phyloP scores from a whole-genome alignment of 2,329 filamentous ascomycete species.

The Aspergillus tamarii region DNA sequence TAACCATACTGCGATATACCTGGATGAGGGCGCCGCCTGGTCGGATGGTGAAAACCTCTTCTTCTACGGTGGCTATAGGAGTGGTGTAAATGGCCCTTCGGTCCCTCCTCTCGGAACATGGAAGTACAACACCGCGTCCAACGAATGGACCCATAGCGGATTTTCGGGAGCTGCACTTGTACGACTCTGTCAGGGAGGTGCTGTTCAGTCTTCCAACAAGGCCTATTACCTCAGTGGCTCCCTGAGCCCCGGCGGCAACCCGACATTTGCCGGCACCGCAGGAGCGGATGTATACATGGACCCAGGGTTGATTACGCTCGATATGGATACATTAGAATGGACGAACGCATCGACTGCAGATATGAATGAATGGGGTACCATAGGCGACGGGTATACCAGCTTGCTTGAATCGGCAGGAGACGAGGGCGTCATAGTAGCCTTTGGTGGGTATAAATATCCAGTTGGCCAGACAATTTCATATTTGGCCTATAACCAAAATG shows the following conservation, averaged over 20 bases:
- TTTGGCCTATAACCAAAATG: conserved; percentile 4
- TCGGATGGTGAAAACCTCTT: conserved; percentile 9
- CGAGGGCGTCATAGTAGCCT: conserved; percentile 10
- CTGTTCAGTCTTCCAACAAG: conserved; percentile 6
- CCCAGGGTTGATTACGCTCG: conserved; percentile 4
- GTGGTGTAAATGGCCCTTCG: neutral
- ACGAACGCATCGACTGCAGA: conserved; percentile 8
- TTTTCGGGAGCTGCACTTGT: conserved; percentile 7
- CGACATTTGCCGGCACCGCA: conserved; percentile 3
- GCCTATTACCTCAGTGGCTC: conserved; percentile 12
- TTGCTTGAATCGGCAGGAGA: conserved; percentile 13
- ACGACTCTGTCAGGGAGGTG: conserved; percentile 6
- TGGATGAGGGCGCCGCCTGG: conserved; percentile 10
- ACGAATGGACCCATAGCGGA: conserved; percentile 7
- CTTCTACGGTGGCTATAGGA: conserved; percentile 14
- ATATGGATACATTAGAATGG: conserved; percentile 9
- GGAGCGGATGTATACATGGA: conserved; percentile 8
- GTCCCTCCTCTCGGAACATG: conserved; percentile 12
- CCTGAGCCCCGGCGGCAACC: conserved; percentile 10
- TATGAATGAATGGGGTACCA: conserved; percentile 10
- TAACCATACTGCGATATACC: conserved; percentile 6
- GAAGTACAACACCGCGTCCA: conserved; percentile 9
- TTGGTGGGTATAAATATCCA: conserved; percentile 14
- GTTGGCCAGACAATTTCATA: conserved; percentile 8
- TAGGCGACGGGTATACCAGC: conserved; percentile 11